These are phyloP conservation scores for Alectoria sarmentosa DNA, from an alignment of 495 filamentous ascomycete species.

Conservation along the genomic window DNA sequence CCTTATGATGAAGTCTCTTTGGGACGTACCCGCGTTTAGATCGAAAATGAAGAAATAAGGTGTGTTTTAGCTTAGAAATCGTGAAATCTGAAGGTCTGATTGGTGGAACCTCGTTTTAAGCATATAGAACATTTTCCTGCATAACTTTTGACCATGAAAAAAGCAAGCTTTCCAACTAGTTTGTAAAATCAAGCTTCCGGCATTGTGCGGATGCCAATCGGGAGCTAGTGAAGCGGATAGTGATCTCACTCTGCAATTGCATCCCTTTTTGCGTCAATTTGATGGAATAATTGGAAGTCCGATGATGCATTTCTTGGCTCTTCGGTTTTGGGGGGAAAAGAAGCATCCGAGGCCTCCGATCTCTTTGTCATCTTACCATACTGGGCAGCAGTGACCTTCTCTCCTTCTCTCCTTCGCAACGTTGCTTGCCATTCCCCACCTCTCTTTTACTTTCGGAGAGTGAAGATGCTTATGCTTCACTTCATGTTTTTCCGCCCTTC, in stretches of 20 bases:
- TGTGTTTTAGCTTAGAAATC: too few relatives aligned
- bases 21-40: too few relatives aligned
- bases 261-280: slow-evolving; percentile 4
- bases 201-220: neutral
- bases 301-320: neutral
- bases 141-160: too few relatives aligned
- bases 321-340: neutral
- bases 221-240: neutral
- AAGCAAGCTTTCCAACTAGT: too few relatives aligned
- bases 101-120: too few relatives aligned
- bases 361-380: neutral
- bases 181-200: neutral
- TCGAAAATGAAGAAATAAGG: too few relatives aligned
- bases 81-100: too few relatives aligned
- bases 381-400: slow-evolving; percentile 1
- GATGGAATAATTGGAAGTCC: too few relatives aligned
- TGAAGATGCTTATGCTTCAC: neutral
- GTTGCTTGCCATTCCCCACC: neutral
- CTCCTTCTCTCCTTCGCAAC: neutral
- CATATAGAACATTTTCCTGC: too few relatives aligned
- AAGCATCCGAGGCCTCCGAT: neutral
- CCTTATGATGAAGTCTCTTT: too few relatives aligned
- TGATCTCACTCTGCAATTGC: neutral
- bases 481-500: neutral
- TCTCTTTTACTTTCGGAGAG: neutral